Conservation (phyloP, 495 filamentous ascomycete species). For the Tuber borchii region DNA sequence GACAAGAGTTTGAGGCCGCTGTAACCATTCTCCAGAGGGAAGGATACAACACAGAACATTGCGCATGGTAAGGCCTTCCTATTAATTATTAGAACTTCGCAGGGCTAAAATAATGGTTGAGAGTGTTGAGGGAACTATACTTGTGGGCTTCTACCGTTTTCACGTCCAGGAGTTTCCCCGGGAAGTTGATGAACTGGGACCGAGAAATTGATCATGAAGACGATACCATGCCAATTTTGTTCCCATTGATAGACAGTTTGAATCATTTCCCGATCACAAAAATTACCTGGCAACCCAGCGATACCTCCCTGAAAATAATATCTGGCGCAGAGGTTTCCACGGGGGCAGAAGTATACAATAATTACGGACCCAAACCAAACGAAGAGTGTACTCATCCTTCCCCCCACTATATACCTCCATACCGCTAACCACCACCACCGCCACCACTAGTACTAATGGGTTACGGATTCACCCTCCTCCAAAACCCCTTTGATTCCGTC, state of each 20-base stretch:
- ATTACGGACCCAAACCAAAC: constrained; percentile 63
- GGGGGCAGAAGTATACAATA: constrained; percentile 58
- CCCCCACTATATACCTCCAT: background rate
- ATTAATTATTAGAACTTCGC: background rate
- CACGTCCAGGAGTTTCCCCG: constrained; percentile 51
- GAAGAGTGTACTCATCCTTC: constrained; percentile 52
- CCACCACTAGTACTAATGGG: constrained; percentile 54
- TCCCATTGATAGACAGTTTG: constrained; percentile 57
- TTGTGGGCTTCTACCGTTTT: constrained; percentile 61
- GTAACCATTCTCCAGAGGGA: constrained; percentile 41
- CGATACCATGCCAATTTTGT: constrained; percentile 48
- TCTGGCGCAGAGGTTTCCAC: constrained; percentile 47
- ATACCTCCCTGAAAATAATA: constrained; percentile 48
- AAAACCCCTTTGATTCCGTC: constrained; percentile 51
- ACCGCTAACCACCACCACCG: background rate
- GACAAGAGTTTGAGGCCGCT: constrained; percentile 48
- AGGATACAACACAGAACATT: constrained; percentile 26
- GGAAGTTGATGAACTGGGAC: constrained; percentile 31
- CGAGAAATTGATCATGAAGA: background rate
- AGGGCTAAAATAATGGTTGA: constrained; percentile 19
- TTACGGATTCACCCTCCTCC: constrained; percentile 58
- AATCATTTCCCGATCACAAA: constrained; percentile 56
- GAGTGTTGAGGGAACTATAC: constrained; percentile 53
- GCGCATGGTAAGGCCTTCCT: constrained; percentile 42
- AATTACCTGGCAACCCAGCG: constrained; percentile 56